Percentiles rank a stretch among this genome's conserved stretches.
Evolutionary conservation across 805 yeast species (phyloP).

Genomic region (Wickerhamia fluorescens): DNA sequence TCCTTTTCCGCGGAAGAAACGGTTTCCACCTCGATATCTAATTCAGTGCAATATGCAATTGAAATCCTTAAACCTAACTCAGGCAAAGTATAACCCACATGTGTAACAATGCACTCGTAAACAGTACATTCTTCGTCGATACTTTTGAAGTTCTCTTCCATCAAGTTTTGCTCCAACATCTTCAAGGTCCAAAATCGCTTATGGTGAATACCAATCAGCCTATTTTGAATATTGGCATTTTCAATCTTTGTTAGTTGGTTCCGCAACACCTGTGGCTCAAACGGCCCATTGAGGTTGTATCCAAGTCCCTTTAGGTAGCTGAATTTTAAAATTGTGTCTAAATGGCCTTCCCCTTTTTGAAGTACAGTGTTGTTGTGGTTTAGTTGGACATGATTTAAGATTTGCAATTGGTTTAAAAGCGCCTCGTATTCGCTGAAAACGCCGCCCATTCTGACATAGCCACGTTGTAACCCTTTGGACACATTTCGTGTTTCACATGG

Average conservation of each 20-base stretch:
- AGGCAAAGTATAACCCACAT: slow-evolving; percentile 16
- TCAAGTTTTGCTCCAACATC: slow-evolving; percentile 11
- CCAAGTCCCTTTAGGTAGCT: slow-evolving; percentile 26
- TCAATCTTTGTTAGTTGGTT: slow-evolving; percentile 10
- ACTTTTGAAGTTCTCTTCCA: slow-evolving; percentile 1
- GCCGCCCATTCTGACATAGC: slow-evolving; percentile 20
- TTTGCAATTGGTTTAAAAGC: slow-evolving; percentile 32
- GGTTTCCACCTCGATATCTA: slow-evolving; percentile 42
- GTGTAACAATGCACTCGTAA: slow-evolving; percentile 37
- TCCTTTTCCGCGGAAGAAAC: slow-evolving; percentile 16
- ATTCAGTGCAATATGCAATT: slow-evolving; percentile 45
- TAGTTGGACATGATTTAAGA: slow-evolving; percentile 22
- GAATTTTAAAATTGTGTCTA: slow-evolving; percentile 9
- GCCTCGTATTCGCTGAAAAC: slow-evolving; percentile 18
- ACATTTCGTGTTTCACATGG: slow-evolving; percentile 9
- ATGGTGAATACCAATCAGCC: slow-evolving; percentile 10
- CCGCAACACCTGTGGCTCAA: slow-evolving; percentile 9
- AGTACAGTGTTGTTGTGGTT: slow-evolving; percentile 5
- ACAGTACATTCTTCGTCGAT: slow-evolving; percentile 4
- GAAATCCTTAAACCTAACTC: slow-evolving; percentile 25
- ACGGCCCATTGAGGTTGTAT: slow-evolving; percentile 29
- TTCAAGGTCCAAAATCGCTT: slow-evolving; percentile 20
- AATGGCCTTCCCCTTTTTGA: slow-evolving; percentile 4
- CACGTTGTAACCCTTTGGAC: slow-evolving; percentile 22
- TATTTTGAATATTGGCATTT: slow-evolving; percentile 8